Conservation (phyloP, 352 stramenopile genomes). For the Hyaloperonospora arabidopsidis region DNA sequence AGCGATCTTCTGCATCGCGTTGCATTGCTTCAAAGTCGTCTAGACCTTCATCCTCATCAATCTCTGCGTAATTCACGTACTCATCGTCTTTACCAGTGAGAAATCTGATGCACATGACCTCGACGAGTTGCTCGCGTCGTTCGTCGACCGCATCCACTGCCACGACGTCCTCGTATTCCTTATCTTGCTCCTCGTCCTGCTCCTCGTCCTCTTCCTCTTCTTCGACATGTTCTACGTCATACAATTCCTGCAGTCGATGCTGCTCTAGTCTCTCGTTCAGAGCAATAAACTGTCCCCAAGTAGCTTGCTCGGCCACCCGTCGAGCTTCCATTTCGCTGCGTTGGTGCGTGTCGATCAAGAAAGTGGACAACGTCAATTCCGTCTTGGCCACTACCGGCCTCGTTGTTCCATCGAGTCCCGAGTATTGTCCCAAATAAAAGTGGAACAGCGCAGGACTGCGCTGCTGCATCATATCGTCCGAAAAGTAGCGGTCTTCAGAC, state of each 20-base stretch:
- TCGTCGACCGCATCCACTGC: slow-evolving; percentile 24
- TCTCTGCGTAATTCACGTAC: slow-evolving; percentile 56
- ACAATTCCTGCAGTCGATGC: slow-evolving; percentile 26
- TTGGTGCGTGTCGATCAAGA: slow-evolving; percentile 62
- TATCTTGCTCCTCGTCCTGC: slow-evolving; percentile 39
- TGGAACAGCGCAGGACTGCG: slow-evolving; percentile 76
- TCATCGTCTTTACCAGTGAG: slow-evolving; percentile 51
- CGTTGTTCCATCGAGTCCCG: slow-evolving; percentile 11
- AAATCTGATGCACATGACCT: slow-evolving; percentile 70
- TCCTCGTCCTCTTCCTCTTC: slow-evolving; percentile 44
- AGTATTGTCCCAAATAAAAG: slow-evolving; percentile 73
- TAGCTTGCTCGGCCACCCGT: slow-evolving; percentile 49
- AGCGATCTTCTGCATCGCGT: slow-evolving; percentile 71
- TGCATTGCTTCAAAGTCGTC: slow-evolving; percentile 64
- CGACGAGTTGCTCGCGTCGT: slow-evolving; percentile 52
- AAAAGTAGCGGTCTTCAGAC: slow-evolving; percentile 57
- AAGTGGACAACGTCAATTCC: slow-evolving; percentile 41
- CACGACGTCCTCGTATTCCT: slow-evolving; percentile 32
- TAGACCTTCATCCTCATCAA: slow-evolving; percentile 52
- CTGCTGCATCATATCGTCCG: slow-evolving; percentile 73
- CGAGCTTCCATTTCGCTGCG: slow-evolving; percentile 60
- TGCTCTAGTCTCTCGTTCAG: slow-evolving; percentile 38
- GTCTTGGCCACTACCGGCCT: not conserved
- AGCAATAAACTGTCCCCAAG: slow-evolving; percentile 39
- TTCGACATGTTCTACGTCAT: slow-evolving; percentile 29